Percentiles rank a stretch among this genome's conserved stretches.
These are phyloP conservation scores for Solanum neorickii DNA, from an alignment of 257 asterid genomes.

Conservation along the genomic window DNA sequence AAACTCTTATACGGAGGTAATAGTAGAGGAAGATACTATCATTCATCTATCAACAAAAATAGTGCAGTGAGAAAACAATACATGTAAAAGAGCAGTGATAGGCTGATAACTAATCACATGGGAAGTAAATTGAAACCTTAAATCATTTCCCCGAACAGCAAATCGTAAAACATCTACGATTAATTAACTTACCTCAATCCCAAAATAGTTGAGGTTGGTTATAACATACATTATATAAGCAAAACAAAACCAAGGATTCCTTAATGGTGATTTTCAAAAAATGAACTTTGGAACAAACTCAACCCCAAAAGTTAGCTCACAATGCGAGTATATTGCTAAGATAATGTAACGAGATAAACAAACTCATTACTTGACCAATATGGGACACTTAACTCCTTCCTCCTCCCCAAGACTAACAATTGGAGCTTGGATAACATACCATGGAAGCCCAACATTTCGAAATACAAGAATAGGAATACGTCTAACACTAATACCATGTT, in stretches of 20 bases:
- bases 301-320: neutral
- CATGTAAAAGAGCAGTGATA: neutral
- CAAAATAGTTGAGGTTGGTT: neutral
- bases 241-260: neutral
- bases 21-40: neutral
- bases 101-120: neutral
- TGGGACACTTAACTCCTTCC: neutral
- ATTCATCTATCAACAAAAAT: neutral
- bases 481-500: neutral
- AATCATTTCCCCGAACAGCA: neutral
- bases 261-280: neutral
- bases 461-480: neutral
- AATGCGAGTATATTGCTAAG: neutral
- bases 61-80: neutral
- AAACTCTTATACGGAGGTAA: neutral
- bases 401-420: neutral
- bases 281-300: neutral
- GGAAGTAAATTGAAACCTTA: neutral
- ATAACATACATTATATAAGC: neutral
- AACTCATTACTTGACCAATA: neutral
- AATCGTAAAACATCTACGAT: neutral
- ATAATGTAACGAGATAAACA: neutral
- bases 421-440: neutral
- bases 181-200: neutral
- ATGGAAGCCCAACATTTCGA: neutral